Evolutionary conservation across 306 rosid species (phyloP).

Genomic region (Prinsepia uniflora): DNA sequence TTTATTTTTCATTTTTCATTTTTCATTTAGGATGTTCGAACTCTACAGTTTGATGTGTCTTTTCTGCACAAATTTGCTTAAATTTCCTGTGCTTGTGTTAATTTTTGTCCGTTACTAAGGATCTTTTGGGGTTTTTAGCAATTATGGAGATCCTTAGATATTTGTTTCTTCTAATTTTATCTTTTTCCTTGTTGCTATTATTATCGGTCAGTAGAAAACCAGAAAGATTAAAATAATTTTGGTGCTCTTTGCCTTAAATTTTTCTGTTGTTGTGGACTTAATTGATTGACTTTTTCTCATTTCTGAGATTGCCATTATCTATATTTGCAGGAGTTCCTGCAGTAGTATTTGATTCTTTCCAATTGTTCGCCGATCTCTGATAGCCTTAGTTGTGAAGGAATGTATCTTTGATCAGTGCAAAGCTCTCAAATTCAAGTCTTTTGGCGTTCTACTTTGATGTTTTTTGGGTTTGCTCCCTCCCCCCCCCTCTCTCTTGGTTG

Average conservation of each 20-base stretch:
- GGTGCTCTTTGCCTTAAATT: too few relatives aligned
- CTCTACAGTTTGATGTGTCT: slow-evolving; percentile 7
- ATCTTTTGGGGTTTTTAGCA: too few relatives aligned
- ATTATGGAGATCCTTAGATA: too few relatives aligned
- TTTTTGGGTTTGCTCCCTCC: slow-evolving; percentile 25
- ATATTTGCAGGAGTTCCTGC: slow-evolving; percentile 11
- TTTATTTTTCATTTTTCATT: background rate
- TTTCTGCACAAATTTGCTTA: slow-evolving; percentile 14
- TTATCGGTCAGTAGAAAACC: too few relatives aligned
- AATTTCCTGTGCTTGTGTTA: background rate
- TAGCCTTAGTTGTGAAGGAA: slow-evolving; percentile 19
- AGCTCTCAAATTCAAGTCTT: slow-evolving; percentile 18
- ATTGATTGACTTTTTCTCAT: background rate
- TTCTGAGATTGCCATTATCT: background rate
- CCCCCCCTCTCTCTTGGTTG: background rate
- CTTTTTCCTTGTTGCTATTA: too few relatives aligned
- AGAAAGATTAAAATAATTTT: too few relatives aligned
- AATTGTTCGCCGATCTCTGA: slow-evolving; percentile 29
- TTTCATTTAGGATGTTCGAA: background rate
- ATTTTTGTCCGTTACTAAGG: too few relatives aligned
- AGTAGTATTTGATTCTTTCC: slow-evolving; percentile 34
- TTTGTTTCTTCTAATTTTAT: too few relatives aligned
- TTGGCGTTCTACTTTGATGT: slow-evolving; percentile 20
- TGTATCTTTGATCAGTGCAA: slow-evolving; percentile 25
- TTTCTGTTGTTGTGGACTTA: too few relatives aligned